phyloP scores from a whole-genome alignment of 2,329 filamentous ascomycete species.

The Alternaria postmessia region DNA sequence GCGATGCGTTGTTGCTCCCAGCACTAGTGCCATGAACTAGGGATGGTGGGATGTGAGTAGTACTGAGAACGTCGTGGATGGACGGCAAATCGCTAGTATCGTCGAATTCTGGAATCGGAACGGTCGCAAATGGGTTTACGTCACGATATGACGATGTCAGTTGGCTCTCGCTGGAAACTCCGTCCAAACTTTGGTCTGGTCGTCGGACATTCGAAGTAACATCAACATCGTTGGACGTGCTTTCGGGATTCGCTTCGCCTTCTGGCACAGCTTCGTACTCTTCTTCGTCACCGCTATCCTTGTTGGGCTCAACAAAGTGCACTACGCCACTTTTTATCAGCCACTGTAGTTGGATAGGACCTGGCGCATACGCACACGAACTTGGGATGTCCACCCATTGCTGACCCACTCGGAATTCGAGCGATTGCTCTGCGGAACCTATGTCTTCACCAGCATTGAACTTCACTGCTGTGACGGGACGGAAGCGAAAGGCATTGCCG shows the following conservation, averaged over 20 bases:
- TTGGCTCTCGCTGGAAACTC: background rate
- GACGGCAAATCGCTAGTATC: constrained; percentile 23
- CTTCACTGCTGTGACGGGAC: constrained; percentile 41
- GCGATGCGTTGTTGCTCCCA: constrained; percentile 5
- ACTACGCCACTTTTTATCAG: constrained; percentile 19
- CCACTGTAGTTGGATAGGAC: background rate
- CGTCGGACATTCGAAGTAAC: constrained; percentile 13
- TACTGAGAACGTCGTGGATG: constrained; percentile 27
- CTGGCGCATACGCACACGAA: constrained; percentile 25
- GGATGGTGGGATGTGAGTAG: constrained; percentile 17
- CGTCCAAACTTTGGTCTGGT: background rate
- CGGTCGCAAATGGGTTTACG: constrained; percentile 13
- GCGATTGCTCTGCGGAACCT: constrained; percentile 39
- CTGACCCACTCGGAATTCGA: constrained; percentile 36
- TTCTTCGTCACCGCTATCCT: constrained; percentile 34
- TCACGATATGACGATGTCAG: constrained; percentile 11
- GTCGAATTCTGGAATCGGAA: constrained; percentile 18
- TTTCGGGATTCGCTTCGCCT: constrained; percentile 14
- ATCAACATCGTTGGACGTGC: constrained; percentile 2
- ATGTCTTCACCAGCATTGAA: constrained; percentile 45
- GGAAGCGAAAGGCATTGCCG: constrained; percentile 43
- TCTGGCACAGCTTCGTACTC: constrained; percentile 13
- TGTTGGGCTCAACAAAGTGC: constrained; percentile 41
- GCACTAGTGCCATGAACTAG: background rate
- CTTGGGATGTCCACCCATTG: constrained; percentile 40